Conservation (phyloP, 768 basidiomycete species). For the Rhodosporidiobolus odoratus region DNA sequence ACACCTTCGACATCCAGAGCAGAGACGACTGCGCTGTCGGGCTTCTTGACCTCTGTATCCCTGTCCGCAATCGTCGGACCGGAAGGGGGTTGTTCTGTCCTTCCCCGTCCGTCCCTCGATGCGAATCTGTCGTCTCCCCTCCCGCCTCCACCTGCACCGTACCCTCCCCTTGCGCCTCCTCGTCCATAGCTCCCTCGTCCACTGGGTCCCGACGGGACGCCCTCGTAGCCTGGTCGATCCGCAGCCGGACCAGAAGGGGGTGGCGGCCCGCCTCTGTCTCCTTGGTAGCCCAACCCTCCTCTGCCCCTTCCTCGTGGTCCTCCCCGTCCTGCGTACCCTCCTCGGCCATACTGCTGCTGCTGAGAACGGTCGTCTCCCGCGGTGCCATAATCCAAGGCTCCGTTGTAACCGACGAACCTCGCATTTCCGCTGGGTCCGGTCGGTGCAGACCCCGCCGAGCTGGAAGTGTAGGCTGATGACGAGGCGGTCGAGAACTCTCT, state of each 20-base stretch:
- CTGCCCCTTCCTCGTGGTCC: conserved; percentile 19
- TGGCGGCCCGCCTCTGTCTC: background rate
- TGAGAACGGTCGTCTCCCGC: background rate
- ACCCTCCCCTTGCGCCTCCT: conserved; percentile 2
- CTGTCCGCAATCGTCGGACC: background rate
- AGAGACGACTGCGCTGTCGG: background rate
- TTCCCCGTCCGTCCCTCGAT: background rate
- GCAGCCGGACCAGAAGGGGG: conserved; percentile 80
- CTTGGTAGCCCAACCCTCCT: conserved; percentile 26
- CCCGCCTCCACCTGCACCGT: background rate
- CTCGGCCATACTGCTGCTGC: conserved; percentile 45
- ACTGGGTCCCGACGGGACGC: conserved; percentile 45
- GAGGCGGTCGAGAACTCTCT: conserved; percentile 46
- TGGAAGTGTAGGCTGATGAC: background rate
- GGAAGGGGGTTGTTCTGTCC: background rate
- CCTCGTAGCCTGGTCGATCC: conserved; percentile 54
- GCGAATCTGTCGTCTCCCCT: conserved; percentile 9
- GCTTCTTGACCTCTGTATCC: background rate
- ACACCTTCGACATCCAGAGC: conserved; percentile 1
- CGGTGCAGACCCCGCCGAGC: no score
- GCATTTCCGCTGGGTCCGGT: background rate
- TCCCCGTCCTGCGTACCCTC: conserved; percentile 49
- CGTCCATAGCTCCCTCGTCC: background rate
- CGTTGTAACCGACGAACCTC: background rate
- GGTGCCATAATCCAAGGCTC: conserved; percentile 6